Base-by-base conservation (phyloP, 176 grass and related monocot species). In the Poa annua region DNA sequence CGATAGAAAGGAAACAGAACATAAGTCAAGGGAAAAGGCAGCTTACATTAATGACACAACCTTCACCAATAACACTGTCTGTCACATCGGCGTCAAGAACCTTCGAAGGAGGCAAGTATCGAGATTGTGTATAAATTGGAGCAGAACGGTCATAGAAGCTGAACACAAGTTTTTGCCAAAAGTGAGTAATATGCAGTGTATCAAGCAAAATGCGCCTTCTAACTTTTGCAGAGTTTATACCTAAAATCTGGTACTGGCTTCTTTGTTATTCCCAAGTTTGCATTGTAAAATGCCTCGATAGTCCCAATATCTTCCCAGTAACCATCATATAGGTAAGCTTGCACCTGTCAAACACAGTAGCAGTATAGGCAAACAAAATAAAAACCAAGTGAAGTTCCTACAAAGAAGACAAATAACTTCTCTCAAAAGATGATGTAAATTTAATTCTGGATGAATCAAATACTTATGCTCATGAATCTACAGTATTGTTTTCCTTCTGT, bases 221-320 rank as follows among this genome's bases (percentile, higher is more conserved):
- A 26, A 54, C 51, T 6, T 75, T 2, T 53, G 9, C 79, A 50
- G 1, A 84, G 64, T 74, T 42, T 60, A 26, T 89, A 99, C 96
- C 89, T 99, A 85, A 99, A 99, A 90, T 99, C 91, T 60, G 96
- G 96, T 29, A 92, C 61, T 16, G 93, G 96, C 79, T 96, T 99
- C 57, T 99, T 99, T 21, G 93, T 96, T 82, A 96, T 96, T 81
- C 96, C 96, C 52, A 99, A 85, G 78, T 99, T 99, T 39, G 93
- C 93, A 36, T 95, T 92, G 71, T 95, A 95, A 47, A 95, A 95
- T 78, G 93, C 94, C 65, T 93, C 89, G 25, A 93, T 97, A 5
- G 94, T 97, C 49, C 94, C 94, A 24, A 99, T 99, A 77, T 99
- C 96, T 85, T 99, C 96, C 96, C 96, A 99, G 61, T 99, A 99